Conservation (phyloP, 2,329 filamentous ascomycete genomes). For the Remersonia thermophila region DNA sequence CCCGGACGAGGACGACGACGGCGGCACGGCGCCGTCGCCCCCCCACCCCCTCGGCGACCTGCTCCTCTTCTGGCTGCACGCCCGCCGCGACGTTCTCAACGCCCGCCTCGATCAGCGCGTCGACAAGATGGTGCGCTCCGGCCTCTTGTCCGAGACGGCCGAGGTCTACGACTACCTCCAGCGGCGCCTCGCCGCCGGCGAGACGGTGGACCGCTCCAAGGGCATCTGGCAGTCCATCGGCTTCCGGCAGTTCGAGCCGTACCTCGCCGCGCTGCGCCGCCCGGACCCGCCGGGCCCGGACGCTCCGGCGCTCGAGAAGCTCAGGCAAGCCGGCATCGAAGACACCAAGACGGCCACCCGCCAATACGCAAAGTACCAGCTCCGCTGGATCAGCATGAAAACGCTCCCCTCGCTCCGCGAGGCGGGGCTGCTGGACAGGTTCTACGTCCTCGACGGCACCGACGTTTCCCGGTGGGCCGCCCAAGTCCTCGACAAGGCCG, state of each 20-base stretch:
- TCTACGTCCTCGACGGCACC: constrained; percentile 76
- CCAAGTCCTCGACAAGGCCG: constrained; percentile 54
- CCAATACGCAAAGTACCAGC: constrained; percentile 76
- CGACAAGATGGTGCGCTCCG: constrained; percentile 63
- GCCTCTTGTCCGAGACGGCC: constrained; percentile 37
- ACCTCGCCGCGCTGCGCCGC: constrained; percentile 38
- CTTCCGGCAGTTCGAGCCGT: constrained; percentile 79
- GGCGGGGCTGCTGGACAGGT: constrained; percentile 38
- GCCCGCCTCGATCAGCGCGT: constrained; percentile 64
- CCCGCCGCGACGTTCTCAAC: constrained; percentile 55
- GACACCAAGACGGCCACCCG: constrained; percentile 71
- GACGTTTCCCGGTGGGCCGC: constrained; percentile 49
- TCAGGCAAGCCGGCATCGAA: constrained; percentile 52
- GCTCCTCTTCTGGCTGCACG: constrained; percentile 79
- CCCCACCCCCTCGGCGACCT: constrained; percentile 36
- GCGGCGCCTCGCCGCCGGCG: constrained; percentile 29
- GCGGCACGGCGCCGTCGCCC: no score
- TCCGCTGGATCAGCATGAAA: constrained; percentile 78
- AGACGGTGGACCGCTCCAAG: constrained; percentile 54
- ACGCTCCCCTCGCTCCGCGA: constrained; percentile 56
- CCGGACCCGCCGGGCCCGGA: constrained; percentile 7
- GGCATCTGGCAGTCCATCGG: constrained; percentile 97
- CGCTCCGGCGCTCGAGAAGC: constrained; percentile 33
- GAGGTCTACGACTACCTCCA: constrained; percentile 32
- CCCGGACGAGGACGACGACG: no score